Conservation (phyloP, 2,329 filamentous ascomycete species). For the Trichoderma atroviride region DNA sequence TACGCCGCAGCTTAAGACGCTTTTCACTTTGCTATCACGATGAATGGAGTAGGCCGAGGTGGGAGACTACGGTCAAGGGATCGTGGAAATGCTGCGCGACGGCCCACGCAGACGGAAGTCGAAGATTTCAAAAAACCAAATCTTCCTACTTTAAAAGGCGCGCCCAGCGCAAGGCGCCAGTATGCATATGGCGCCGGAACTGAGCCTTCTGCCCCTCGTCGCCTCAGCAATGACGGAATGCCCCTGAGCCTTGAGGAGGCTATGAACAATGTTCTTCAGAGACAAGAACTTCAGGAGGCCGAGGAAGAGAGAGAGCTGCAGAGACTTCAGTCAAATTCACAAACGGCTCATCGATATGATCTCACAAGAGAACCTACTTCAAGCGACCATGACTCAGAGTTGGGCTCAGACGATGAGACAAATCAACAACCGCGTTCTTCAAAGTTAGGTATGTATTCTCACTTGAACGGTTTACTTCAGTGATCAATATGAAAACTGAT, state of each 20-base stretch:
- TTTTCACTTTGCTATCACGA: background rate
- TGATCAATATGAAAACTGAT: background rate
- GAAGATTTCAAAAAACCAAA: slow-evolving; percentile 34
- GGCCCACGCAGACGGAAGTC: slow-evolving; percentile 3
- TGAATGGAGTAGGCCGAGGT: slow-evolving; percentile 12
- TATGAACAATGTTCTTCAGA: slow-evolving; percentile 16
- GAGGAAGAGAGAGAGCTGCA: slow-evolving; percentile 2
- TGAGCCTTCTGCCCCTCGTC: slow-evolving; percentile 37
- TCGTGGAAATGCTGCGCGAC: slow-evolving; percentile 22
- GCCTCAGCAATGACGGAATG: slow-evolving; percentile 13
- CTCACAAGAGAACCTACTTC: background rate
- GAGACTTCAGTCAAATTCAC: background rate
- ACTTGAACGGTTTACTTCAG: background rate
- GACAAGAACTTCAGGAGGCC: slow-evolving; percentile 20
- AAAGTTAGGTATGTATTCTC: background rate
- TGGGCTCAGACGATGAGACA: background rate
- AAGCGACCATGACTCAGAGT: background rate
- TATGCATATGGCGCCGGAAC: slow-evolving; percentile 45
- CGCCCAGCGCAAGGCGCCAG: slow-evolving; percentile 42
- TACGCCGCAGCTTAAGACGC: background rate
- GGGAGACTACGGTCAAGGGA: slow-evolving; percentile 28
- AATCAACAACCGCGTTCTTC: background rate
- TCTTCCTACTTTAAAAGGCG: slow-evolving; percentile 36
- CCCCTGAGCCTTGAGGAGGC: slow-evolving; percentile 13
- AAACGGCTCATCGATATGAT: background rate